Evolutionary conservation across 2,329 filamentous ascomycete species (phyloP), one percentile per base, ranked within the genome.

Genomic region (Ceratocystis cubensis): DNA sequence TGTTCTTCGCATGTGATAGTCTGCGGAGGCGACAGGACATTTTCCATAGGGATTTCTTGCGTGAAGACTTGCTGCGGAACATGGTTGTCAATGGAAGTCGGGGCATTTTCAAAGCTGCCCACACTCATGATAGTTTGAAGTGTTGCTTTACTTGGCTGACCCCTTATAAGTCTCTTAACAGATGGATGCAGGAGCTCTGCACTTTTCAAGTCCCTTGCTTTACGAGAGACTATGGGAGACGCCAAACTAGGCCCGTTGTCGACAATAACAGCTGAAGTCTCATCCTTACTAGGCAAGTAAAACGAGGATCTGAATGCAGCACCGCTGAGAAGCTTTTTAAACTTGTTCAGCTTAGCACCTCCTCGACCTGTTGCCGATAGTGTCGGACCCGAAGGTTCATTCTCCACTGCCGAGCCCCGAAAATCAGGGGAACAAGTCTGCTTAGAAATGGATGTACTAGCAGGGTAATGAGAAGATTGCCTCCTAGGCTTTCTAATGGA

Each of bases 81-180:
- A 28, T 68, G 65, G 1, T 65, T 62, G 41, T 67, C 67, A 28
- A 53, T 69, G 41, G 66, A 61, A 30, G 57, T 65, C 41, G 64
- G 64, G 17, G 71, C 69, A 37, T 65, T 68, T 28, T 80, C 78
- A 20, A 77, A 72, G 62, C 79, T 81, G 5, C 77, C 79, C 7
- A 81, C 79, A 67, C 80, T 81, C 64, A 81, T 71, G 20, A 82
- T 81, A 0, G 79, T 81, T 64, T 78, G 78, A 30, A 81, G 71
- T 0, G 78, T 80, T 30, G 81, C 79, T 69, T 77, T 76, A 70
- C 77, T 81, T n/a, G 74, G 70, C 41, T 78, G 76, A 0, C 73
- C 72, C 57, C 74, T 76, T 59, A 79, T 71, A 10, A 77, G 69
- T 50, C 74, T 75, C 69, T 75, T 61, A 0, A 68, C 64, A 25